Conservation (phyloP, 768 basidiomycete genomes). For the Leccinum truebloodii region DNA sequence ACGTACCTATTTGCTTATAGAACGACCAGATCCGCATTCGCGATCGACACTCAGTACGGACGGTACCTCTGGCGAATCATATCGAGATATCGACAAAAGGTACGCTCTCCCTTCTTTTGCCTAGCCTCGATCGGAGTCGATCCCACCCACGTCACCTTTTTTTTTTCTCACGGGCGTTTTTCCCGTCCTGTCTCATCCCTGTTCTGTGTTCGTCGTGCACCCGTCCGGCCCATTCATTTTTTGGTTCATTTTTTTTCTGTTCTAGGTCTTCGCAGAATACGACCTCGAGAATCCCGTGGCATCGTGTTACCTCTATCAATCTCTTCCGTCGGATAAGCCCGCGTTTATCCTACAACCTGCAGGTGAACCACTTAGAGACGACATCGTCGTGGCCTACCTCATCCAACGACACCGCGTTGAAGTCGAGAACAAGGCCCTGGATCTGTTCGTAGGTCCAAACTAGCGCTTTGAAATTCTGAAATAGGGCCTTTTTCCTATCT, state of each 20-base stretch:
- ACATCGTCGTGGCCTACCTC: conserved; percentile 30
- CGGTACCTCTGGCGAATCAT: conserved; percentile 28
- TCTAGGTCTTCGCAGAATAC: conserved; percentile 26
- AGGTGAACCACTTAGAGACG: conserved; percentile 32
- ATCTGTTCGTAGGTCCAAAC: conserved; percentile 25
- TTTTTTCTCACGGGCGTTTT: background rate
- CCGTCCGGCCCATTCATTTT: background rate
- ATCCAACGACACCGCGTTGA: conserved; percentile 27
- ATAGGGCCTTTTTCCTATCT: background rate
- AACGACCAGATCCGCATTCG: conserved; percentile 16
- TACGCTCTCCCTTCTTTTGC: background rate
- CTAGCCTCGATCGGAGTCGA: background rate
- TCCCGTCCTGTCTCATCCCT: background rate
- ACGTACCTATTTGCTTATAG: background rate
- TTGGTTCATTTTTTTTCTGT: background rate
- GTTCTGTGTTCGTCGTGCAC: background rate
- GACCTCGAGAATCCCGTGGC: conserved; percentile 28
- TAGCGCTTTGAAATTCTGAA: conserved; percentile 4
- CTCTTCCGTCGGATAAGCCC: conserved; percentile 10
- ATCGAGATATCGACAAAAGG: conserved; percentile 27
- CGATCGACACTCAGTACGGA: conserved; percentile 25
- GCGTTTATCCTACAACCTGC: conserved; percentile 24
- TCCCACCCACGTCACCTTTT: background rate
- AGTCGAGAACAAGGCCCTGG: conserved; percentile 26
- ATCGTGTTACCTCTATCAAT: conserved; percentile 19